phyloP scores from a whole-genome alignment of 2,329 filamentous ascomycete genomes.

The Claviceps monticola region DNA sequence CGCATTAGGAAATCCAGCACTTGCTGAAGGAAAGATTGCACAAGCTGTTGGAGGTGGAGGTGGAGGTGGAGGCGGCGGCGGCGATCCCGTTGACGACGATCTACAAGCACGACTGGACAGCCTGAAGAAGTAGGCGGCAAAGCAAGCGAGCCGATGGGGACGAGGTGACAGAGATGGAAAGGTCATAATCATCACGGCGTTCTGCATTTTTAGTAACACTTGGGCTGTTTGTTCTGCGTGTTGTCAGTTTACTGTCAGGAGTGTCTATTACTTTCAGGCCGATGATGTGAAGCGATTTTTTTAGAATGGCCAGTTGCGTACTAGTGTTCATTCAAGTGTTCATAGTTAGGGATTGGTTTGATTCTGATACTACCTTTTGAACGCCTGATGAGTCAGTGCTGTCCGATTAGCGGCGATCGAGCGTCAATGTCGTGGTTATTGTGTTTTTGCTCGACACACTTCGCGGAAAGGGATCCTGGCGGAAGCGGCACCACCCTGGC shows the following conservation, averaged over 20 bases:
- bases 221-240: background rate
- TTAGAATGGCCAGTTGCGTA: background rate
- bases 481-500: background rate
- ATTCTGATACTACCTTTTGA: no score
- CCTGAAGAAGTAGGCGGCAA: constrained; percentile 41
- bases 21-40: constrained; percentile 65
- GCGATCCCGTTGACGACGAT: constrained; percentile 69
- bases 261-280: background rate
- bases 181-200: background rate
- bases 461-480: no score
- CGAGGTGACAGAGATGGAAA: background rate
- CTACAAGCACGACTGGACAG: constrained; percentile 88
- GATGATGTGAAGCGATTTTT: background rate
- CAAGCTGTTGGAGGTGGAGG: constrained; percentile 62
- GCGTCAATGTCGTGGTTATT: no score
- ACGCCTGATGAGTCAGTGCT: no score
- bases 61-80: constrained; percentile 12
- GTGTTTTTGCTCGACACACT: no score
- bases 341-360: background rate
- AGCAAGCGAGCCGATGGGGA: constrained; percentile 11
- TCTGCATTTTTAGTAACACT: background rate
- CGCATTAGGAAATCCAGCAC: constrained; percentile 60
- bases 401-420: no score
- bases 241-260: background rate
- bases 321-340: background rate